Base-by-base conservation (phyloP, 2,329 filamentous ascomycete species). In the Xylaria digitata region DNA sequence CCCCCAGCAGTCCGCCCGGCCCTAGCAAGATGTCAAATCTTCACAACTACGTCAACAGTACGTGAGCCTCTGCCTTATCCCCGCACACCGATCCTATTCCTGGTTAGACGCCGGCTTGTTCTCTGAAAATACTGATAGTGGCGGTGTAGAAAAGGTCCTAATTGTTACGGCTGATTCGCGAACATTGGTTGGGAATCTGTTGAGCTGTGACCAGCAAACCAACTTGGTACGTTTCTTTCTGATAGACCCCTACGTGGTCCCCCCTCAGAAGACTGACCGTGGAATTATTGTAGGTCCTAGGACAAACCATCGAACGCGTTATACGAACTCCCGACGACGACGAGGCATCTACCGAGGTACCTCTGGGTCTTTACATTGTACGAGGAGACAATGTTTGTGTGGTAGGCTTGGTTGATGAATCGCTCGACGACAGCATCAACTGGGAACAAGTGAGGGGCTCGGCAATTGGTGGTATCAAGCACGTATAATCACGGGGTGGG, bases 381-480 rank as follows among this genome's bases (percentile, higher is more conserved):
- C 88, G 96, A 67, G 96, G 96, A 59, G 96, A 99, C 78, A 97
- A 96, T 76, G 95, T 99, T 54, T 94, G 94, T 69, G 86, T 96
- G 17, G 92, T 96, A 65, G 96, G 96, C 1, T 83, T 96, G 64
- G 90, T 99, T 37, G 94, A 99, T 78, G 94, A 97, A 80, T 87
- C 92, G 73, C 83, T 98, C 66, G 96, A 99, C 81, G 87, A 85
- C 45, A 94, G 91, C 74, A 98, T 99, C 77, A 90, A 97, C 81
- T 99, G 96, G 96, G 85, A 86, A 21, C 90, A 96, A 79, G 96
- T 99, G 45, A 91, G 92, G 77, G 95, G 95, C 4, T 89, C 90
- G 66, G 89, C 91, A 34, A 91, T 98, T 74, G 93, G 93, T 65
- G 89, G 89, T 60, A 94, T 94, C 75, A 97, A 96, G 80, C 94